Evolutionary conservation across 495 filamentous ascomycete species (phyloP).

Genomic region (Penicillium samsonianum): DNA sequence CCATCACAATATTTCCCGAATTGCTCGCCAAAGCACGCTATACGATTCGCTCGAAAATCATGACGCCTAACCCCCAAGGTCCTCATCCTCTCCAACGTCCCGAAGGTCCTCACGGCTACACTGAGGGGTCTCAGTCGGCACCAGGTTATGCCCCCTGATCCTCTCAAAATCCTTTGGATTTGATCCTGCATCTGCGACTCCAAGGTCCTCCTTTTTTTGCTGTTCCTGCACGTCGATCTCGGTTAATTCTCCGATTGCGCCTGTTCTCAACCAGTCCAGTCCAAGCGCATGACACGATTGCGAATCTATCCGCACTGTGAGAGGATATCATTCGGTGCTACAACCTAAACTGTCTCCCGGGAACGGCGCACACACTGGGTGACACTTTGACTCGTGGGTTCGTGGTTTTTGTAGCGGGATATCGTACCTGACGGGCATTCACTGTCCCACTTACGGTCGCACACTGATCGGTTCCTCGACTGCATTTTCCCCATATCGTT

Average conservation of each 20-base stretch:
- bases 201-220: conserved; percentile 29
- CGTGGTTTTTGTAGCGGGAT: conserved; percentile 14
- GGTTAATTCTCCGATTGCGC: conserved; percentile 27
- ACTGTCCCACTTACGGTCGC: conserved; percentile 23
- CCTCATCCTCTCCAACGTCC: conserved; percentile 28
- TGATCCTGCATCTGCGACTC: conserved; percentile 5
- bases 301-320: conserved; percentile 17
- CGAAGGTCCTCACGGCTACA: conserved; percentile 36
- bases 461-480: conserved; percentile 11
- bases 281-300: conserved; percentile 22
- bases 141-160: conserved; percentile 5
- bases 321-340: conserved; percentile 1
- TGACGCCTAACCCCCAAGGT: conserved; percentile 42
- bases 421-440: conserved; percentile 17
- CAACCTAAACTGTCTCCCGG: neutral
- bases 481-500: conserved; percentile 3
- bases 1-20: neutral
- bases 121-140: conserved; percentile 3
- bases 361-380: conserved; percentile 2
- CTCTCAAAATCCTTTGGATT: conserved; percentile 5
- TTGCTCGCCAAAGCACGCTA: conserved; percentile 17
- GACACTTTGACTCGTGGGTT: conserved; percentile 8
- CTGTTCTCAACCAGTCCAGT: conserved; percentile 9
- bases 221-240: conserved; percentile 24
- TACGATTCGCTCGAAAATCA: conserved; percentile 22